Percentiles rank a stretch among this genome's conserved stretches.
Evolutionary conservation across 73 alveolate genomes (phyloP).

Genomic region (Blepharisma japonicum): DNA sequence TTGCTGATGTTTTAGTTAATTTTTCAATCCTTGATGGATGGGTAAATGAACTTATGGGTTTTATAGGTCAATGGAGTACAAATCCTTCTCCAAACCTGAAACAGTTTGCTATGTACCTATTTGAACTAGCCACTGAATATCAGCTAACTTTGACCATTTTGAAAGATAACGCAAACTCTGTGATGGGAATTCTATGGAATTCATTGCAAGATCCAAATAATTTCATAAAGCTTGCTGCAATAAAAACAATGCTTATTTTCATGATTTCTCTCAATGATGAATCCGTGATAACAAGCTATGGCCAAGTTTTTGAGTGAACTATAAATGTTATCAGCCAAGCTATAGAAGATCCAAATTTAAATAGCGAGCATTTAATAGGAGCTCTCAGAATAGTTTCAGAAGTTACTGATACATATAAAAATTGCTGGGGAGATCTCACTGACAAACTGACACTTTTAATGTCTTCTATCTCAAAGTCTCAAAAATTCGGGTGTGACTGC

Average conservation of each 20-base stretch:
- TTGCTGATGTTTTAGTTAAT: conserved; percentile 8
- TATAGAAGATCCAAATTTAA: background rate
- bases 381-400: background rate
- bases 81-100: too few relatives aligned
- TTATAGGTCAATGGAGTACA: background rate
- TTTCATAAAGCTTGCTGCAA: background rate
- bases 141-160: background rate
- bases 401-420: background rate
- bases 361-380: background rate
- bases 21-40: conserved; percentile 13
- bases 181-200: background rate
- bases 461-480: background rate
- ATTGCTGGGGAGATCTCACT: conserved; percentile 6
- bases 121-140: background rate
- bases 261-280: conserved; percentile 7
- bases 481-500: background rate
- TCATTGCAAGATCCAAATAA: background rate
- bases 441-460: background rate
- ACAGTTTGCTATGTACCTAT: too few relatives aligned
- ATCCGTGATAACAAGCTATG: background rate
- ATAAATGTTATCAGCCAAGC: background rate
- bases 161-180: background rate
- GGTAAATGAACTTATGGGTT: background rate
- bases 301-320: too few relatives aligned
- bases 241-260: background rate